Evolutionary conservation across 345 rosid genomes (phyloP), one percentile per base, ranked within the genome.

Genomic region (Populus ilicifolia): DNA sequence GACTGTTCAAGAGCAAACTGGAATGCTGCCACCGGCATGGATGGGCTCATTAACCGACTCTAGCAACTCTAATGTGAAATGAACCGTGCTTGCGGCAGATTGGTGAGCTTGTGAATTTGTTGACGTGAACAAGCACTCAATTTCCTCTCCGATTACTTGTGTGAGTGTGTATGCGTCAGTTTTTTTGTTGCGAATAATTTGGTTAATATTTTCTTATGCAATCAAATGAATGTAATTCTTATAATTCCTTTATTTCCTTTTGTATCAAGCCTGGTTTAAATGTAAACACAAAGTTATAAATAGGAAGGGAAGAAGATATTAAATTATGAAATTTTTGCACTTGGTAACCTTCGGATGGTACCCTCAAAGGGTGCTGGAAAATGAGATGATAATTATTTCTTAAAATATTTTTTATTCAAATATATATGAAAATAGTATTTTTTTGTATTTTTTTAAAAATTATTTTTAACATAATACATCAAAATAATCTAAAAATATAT

Each of bases 1-100:
- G 77, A 93, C 97, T 17, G 97, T 93, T 71, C 85, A 93, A 1
- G 93, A 93, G 33, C 97, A 92, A 68, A 93, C 95, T 0, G 97
- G 93, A 52, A 92, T 90, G 95, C 80, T 79, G 3, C 97, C 97
- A 8, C 92, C 98, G 2, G 56, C 91, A 1, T 93, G 91, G 91
- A 72, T 93, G 48, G 95, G 90, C 62, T 76, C 82, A 11, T 52
- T 89, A 2, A 18, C 77, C 3, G 78, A 80, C 36, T n/a, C 77
- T 10, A 6, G 29, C 59, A 36, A 14, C 12, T 59, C 78, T 38
- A 41, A 17, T 14, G n/a, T 14, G 69, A 33, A 65, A 13, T 35
- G 69, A 65, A 12, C 20, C 39, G 29, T 1, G 50, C 50, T 12
- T 44, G 50, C 17, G 50, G 50, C 17, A 14, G 50, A 13, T n/a